Evolutionary conservation across 164 flowering plant genomes (phyloP).

Genomic region (Magnolia officinalis): DNA sequence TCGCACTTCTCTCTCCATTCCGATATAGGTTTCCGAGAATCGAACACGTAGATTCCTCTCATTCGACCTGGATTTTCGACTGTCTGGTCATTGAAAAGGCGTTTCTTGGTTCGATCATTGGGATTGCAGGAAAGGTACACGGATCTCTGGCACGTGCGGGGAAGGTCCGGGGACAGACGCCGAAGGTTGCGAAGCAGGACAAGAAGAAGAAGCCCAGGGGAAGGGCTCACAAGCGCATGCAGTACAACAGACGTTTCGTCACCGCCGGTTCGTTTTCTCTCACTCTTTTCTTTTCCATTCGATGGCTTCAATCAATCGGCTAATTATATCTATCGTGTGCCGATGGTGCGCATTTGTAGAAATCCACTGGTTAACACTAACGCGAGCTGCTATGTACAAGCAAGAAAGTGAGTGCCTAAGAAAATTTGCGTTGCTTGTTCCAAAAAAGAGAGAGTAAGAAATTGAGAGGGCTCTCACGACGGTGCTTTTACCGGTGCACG

Average conservation of each 20-base stretch:
- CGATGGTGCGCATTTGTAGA: background rate
- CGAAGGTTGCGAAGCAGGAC: slow-evolving; percentile 86
- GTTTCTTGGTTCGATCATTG: background rate
- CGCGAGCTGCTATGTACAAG: too few relatives aligned
- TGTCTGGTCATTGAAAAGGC: background rate
- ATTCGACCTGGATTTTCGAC: background rate
- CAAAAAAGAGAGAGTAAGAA: too few relatives aligned
- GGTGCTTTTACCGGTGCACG: too few relatives aligned
- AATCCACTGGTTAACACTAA: too few relatives aligned
- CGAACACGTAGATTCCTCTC: too few relatives aligned
- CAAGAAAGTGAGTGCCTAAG: too few relatives aligned
- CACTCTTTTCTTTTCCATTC: background rate
- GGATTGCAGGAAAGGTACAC: slow-evolving; percentile 73
- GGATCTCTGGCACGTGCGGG: slow-evolving; percentile 97
- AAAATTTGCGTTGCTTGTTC: too few relatives aligned
- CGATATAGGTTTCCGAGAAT: background rate
- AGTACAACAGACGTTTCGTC: slow-evolving; percentile 90
- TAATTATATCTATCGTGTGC: background rate
- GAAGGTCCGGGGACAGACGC: slow-evolving; percentile 90
- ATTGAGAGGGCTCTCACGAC: too few relatives aligned
- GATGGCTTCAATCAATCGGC: background rate
- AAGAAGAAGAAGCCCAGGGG: slow-evolving; percentile 97
- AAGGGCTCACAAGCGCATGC: slow-evolving; percentile 88
- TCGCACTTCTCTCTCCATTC: background rate
- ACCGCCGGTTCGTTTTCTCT: slow-evolving; percentile 56